Evolutionary conservation across 768 basidiomycete species (phyloP).

Genomic region (Xanthoconium stramineum): DNA sequence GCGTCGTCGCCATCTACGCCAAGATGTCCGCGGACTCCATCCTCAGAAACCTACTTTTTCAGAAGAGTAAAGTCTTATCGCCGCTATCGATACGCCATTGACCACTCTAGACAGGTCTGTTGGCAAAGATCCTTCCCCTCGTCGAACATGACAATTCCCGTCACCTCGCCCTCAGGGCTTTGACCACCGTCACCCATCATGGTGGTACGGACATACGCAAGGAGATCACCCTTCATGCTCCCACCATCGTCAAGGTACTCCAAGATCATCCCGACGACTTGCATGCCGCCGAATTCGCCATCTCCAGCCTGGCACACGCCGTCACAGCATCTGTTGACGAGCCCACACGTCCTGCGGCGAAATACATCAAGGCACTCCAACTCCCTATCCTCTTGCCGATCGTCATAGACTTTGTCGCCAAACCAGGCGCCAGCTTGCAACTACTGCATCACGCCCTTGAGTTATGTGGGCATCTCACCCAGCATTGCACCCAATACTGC

Average conservation of each 20-base stretch:
- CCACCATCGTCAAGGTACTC: conserved; percentile 43
- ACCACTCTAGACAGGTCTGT: conserved; percentile 40
- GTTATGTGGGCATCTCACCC: conserved; percentile 42
- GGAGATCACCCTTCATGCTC: conserved; percentile 46
- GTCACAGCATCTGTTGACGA: conserved; percentile 43
- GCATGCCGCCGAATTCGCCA: conserved; percentile 46
- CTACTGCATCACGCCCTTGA: conserved; percentile 52
- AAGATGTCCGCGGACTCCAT: conserved; percentile 62
- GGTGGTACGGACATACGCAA: conserved; percentile 48
- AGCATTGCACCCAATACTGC: conserved; percentile 45
- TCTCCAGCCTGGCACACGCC: conserved; percentile 53
- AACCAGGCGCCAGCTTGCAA: conserved; percentile 39
- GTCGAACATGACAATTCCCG: conserved; percentile 46
- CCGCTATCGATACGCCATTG: not conserved
- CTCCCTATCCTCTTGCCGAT: conserved; percentile 43
- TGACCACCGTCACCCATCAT: conserved; percentile 61
- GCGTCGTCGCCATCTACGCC: conserved; percentile 58
- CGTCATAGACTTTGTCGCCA: conserved; percentile 40
- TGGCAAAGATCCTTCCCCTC: conserved; percentile 56
- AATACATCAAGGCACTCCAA: conserved; percentile 40
- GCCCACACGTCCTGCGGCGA: conserved; percentile 35
- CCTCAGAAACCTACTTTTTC: conserved; percentile 56
- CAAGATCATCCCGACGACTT: conserved; percentile 50
- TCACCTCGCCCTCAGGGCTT: conserved; percentile 50
- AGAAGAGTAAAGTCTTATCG: conserved; percentile 40